phyloP scores from a whole-genome alignment of 768 basidiomycete species.

The Leccinum subgranulosum region DNA sequence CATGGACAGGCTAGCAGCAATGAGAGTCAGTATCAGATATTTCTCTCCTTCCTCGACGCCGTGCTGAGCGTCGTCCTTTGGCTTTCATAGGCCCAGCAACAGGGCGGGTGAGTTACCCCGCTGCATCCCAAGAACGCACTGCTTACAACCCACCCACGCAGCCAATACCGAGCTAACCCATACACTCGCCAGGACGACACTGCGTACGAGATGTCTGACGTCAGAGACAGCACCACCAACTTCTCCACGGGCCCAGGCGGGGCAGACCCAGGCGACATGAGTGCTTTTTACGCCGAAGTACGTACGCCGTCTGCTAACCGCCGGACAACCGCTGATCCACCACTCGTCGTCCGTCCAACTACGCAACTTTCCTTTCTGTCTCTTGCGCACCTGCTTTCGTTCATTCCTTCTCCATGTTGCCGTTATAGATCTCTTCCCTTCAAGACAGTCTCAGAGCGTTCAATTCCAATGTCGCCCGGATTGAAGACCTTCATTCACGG shows the following conservation, averaged over 20 bases:
- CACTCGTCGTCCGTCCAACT: background rate
- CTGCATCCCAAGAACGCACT: background rate
- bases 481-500: conserved; percentile 71
- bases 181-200: conserved; percentile 61
- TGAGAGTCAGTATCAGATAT: conserved; percentile 54
- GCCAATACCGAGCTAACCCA: conserved; percentile 48
- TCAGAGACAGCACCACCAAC: conserved; percentile 56
- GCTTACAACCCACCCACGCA: conserved; percentile 9
- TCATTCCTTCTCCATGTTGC: background rate
- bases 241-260: conserved; percentile 35
- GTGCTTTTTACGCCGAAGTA: conserved; percentile 73
- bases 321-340: background rate
- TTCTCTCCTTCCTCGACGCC: background rate
- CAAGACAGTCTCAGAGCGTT: conserved; percentile 69
- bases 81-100: conserved; percentile 60
- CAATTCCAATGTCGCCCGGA: conserved; percentile 64
- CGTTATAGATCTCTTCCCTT: conserved; percentile 62
- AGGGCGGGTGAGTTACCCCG: conserved; percentile 44
- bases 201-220: conserved; percentile 70
- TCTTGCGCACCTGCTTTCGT: background rate
- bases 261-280: conserved; percentile 57
- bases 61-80: conserved; percentile 4
- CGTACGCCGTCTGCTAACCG: conserved; percentile 12
- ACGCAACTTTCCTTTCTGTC: background rate
- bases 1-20: conserved; percentile 87